Evolutionary conservation across 306 rosid genomes (phyloP), one percentile per base, ranked within the genome.

Genomic region (Trifolium dubium): DNA sequence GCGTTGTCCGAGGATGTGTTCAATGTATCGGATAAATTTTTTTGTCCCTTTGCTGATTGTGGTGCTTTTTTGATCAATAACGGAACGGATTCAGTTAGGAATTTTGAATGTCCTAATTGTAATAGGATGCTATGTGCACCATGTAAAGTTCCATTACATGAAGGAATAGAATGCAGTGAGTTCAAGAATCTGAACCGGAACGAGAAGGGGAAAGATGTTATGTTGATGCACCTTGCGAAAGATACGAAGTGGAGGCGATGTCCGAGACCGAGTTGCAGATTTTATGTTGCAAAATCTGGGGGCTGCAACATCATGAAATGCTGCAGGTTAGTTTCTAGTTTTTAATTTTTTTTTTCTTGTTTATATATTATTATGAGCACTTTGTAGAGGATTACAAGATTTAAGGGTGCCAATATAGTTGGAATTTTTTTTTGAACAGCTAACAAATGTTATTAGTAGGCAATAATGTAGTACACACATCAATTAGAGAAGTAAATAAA

Each of bases 101-200:
- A 76, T 37, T 71, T 73, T 0, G 67, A 81, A 75, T 87, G 87
- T 23, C 83, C 85, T 0, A 54, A 73, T 29, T 87, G 91, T 40
- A 17, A 8, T 47, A 80, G 87, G 35, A 5, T 74, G 61, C 71
- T 37, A 2, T 88, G 88, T 18, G 84, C 64, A 0, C 56, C 47
- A 40, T 87, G 89, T 43, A 79, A 23, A 70, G 89, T 68, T 2
- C 69, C 84, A 1, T 85, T 87, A 87, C 91, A 85, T 41, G 5
- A 18, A 0, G 88, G 78, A 2, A 67, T 77, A 0, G 3, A 43
- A 3, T 79, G 88, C n/a, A 44, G 4, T 0, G 80, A 79, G 49
- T 79, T 85, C 71, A 69, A 82, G 84, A 76, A 68, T 7, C 64
- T 85, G 69, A 73, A 65, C 6, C 19, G 32, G 49, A 75, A 72